Base-by-base conservation (phyloP, 768 basidiomycete species). In the Amanita thiersii region DNA sequence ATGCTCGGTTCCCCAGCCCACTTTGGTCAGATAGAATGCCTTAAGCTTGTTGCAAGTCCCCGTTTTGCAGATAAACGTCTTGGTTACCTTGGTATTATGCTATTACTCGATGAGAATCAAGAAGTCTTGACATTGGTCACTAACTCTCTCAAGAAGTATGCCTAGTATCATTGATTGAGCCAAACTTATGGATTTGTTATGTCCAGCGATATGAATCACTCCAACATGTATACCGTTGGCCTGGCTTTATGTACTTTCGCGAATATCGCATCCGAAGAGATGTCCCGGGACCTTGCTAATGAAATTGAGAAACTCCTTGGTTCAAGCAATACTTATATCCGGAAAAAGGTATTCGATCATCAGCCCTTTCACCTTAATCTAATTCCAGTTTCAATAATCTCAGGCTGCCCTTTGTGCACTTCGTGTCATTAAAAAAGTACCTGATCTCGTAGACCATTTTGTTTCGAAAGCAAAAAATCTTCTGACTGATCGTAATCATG, bases 1-100 rank as follows among this genome's bases (percentile, higher is more conserved):
- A 97, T 99, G 92, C 81, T 96, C 28, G 96, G 96, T 43, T 97
- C 93, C 33, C 90, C 92, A 6, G 96, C 96, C 21, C 96, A 99
- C 61, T 99, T 97, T 58, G 96, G 94, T 40, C 96, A 99, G 71
- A 97, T 99, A 60, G 91, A 94, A 69, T 93, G 91, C 63, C 68
- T 92, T 52, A 92, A 91, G 59, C 80, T 92, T 33, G 92, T 96
- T 28, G 92, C 92, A 23, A 90, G 90, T 56, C 91, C 92, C 11
- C 75, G 93, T 35, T 99, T 98, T 64, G 76, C 86, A 30, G 96
- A 99, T 69, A 99, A 99, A 65, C 75, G 93, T 17, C 68, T 98
- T 11, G 96, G 96, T 0, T 99, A 98, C 55, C 68, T 99, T 24
- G 96, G 96, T 0, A 98, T 98, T 51, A 98, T 98, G 96, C 68